Evolutionary conservation across 129 eudicot genomes (phyloP).

Genomic region (Artemisia tridentata): DNA sequence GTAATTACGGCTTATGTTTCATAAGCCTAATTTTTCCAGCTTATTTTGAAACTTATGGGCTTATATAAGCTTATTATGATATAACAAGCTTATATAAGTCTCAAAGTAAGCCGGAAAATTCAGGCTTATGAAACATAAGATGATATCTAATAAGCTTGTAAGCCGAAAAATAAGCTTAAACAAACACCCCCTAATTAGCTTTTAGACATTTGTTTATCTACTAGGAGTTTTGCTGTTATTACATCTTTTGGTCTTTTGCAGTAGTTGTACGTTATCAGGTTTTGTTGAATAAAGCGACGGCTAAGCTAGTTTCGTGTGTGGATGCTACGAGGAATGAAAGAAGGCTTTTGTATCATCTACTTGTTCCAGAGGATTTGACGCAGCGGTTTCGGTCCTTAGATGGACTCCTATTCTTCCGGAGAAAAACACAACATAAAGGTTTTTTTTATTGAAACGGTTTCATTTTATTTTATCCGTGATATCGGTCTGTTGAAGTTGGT

Average conservation of each 20-base stretch:
- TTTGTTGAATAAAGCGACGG: conserved; percentile 38
- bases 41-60: no score
- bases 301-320: conserved; percentile 27
- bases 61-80: no score
- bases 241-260: conserved; percentile 52
- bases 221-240: conserved; percentile 28
- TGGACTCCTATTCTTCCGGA: conserved; percentile 83
- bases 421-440: conserved; percentile 77
- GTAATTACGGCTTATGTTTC: no score
- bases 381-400: conserved; percentile 39
- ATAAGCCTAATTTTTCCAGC: no score
- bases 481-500: background rate
- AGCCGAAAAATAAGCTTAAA: no score
- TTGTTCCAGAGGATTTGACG: conserved; percentile 53
- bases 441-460: background rate
- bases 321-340: conserved; percentile 40
- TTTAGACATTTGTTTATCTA: no score
- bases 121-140: no score
- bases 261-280: conserved; percentile 53
- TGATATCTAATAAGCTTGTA: no score
- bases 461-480: background rate
- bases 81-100: no score
- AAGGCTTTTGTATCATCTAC: conserved; percentile 39
- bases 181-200: background rate
- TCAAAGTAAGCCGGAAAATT: no score